These are phyloP conservation scores for Podospora fimiseda DNA, from an alignment of 495 filamentous ascomycete genomes.

Conservation along the genomic window DNA sequence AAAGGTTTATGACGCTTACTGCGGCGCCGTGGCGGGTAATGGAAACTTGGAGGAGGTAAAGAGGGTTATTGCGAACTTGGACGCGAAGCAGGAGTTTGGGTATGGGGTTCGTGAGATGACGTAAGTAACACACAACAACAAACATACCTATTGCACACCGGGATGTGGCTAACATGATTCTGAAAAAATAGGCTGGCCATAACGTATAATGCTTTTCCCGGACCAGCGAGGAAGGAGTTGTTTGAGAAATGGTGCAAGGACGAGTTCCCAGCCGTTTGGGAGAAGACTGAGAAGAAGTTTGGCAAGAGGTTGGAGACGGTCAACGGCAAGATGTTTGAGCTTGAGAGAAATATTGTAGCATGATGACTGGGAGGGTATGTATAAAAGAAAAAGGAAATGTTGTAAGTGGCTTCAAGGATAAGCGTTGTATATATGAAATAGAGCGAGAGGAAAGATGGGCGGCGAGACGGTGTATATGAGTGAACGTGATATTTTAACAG, in stretches of 20 bases:
- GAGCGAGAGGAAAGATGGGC: too few species aligned
- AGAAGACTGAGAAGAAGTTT: conserved; percentile 48
- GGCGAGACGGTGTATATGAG: too few species aligned
- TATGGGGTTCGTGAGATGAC: conserved; percentile 51
- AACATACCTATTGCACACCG: not conserved
- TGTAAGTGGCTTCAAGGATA: too few species aligned
- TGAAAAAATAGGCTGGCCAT: conserved; percentile 52
- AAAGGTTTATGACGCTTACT: conserved; percentile 64
- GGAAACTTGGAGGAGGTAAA: conserved; percentile 59
- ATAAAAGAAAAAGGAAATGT: too few species aligned
- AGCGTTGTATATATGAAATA: too few species aligned
- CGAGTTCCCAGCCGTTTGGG: conserved; percentile 63
- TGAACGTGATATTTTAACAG: too few species aligned
- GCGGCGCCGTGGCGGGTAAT: conserved; percentile 65
- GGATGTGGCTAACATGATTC: not conserved
- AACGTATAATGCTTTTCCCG: conserved; percentile 65
- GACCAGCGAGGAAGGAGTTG: conserved; percentile 52
- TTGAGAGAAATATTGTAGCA: too few species aligned
- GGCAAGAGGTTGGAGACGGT: conserved; percentile 31
- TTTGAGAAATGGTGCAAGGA: conserved; percentile 66
- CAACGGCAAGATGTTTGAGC: conserved; percentile 36
- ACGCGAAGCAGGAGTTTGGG: conserved; percentile 54
- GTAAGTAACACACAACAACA: conserved; percentile 56
- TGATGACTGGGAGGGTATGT: too few species aligned
- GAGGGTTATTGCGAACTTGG: conserved; percentile 56